These are phyloP conservation scores for Penicillium parvum DNA, from an alignment of 495 filamentous ascomycete genomes.

Conservation along the genomic window DNA sequence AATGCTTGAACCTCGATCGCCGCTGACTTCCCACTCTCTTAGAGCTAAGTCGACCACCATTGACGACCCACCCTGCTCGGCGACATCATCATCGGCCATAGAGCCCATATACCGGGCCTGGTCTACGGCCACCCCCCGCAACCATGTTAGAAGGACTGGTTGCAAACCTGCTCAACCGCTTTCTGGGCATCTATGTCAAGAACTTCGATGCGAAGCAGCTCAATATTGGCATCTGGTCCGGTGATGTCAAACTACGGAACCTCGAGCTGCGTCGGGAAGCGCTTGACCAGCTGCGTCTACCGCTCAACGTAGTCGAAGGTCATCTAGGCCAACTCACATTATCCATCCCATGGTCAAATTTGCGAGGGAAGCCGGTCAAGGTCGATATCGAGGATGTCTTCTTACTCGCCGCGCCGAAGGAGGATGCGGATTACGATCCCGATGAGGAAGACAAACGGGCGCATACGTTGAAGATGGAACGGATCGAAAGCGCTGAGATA, in stretches of 20 bases:
- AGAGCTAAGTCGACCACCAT: conserved; percentile 11
- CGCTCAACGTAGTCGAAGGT: conserved; percentile 93
- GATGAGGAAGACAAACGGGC: conserved; percentile 81
- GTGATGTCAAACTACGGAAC: conserved; percentile 88
- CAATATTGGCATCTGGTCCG: conserved; percentile 97
- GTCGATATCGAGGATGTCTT: conserved; percentile 96
- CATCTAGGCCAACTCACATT: conserved; percentile 87
- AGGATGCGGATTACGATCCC: conserved; percentile 87
- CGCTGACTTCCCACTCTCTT: conserved; percentile 7
- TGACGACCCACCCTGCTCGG: conserved; percentile 9
- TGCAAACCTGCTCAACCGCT: conserved; percentile 93
- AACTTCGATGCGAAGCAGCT: conserved; percentile 97
- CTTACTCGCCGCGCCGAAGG: conserved; percentile 86
- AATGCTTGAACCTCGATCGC: not conserved
- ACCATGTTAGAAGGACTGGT: conserved; percentile 65
- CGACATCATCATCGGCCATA: conserved; percentile 18
- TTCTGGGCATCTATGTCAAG: conserved; percentile 98
- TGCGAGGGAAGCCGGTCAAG: conserved; percentile 88
- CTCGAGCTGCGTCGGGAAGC: conserved; percentile 91
- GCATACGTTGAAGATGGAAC: conserved; percentile 92
- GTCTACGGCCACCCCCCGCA: conserved; percentile 36
- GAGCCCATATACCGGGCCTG: conserved; percentile 26
- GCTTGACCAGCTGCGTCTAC: conserved; percentile 90
- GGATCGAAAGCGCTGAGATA: conserved; percentile 90
- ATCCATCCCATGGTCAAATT: conserved; percentile 92